Evolutionary conservation across 2,329 filamentous ascomycete species (phyloP), one percentile per base, ranked within the genome.

Genomic region (Botryotinia narcissicola): DNA sequence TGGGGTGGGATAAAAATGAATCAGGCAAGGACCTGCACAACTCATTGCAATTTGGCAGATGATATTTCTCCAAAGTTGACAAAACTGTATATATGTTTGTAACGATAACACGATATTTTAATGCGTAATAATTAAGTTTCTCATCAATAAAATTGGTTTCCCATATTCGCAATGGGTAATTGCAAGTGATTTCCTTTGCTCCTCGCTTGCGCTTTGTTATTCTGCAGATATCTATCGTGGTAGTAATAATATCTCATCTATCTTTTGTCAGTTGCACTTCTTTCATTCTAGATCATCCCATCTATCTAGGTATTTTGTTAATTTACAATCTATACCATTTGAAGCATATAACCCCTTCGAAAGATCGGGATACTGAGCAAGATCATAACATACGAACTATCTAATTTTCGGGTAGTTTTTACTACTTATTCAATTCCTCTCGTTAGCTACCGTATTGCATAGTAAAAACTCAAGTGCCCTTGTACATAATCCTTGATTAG

Each of bases 31-130:
- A 22, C 37, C 48, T 69, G 37, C 51, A 25, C n/a, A 57, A 32
- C 37, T 18, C 54, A 22, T 59, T 7, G 48, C 25, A 29, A 42
- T 32, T 42, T 57, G 37, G 37, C 66, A 44, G 66, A 10, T 54
- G 16, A 69, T 57, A 20, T 42, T 42, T 67, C 18, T 42, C 7
- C n/a, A 20, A 42, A 42, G 48, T 57, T 42, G 66, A 20, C 32
- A 42, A 22, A 4, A 25, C 12, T 62, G 60, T 42, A 42, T 9
- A 63, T 57, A 59, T 42, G 20, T 44, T 42, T 69, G 10, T 42
- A 42, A 69, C 20, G 64, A 69, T 42, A 42, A 37, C n/a, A 69
- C 40, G 66, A 69, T 69, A 69, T 69, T 29, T 67, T 54, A 57
- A 69, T 69, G 66, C 48, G 35, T 42, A 57, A 54, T 67, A 20